Evolutionary conservation across 352 stramenopile species (phyloP), one percentile per base, ranked within the genome.

Genomic region (Saprolegnia diclina): DNA sequence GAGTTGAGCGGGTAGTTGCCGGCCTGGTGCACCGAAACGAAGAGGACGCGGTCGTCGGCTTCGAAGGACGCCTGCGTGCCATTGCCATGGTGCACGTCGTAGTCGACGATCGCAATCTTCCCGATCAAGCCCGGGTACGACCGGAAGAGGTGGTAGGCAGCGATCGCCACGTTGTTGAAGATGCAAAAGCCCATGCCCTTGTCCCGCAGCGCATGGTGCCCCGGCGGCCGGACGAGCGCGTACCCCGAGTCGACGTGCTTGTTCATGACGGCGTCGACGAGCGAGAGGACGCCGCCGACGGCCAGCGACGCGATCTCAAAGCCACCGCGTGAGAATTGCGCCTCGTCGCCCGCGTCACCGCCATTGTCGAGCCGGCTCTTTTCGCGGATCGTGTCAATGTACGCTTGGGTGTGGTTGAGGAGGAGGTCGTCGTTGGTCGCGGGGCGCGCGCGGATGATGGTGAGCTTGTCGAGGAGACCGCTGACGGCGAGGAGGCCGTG

Each of bases 61-160:
- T 89, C 84, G 57, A 97, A 93, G 32, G 87, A 85, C 64, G 97
- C 84, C 78, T 99, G 88, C 6, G 93, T 98, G 46, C 95, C 96
- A 76, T 98, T 98, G 19, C 96, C 96, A 75, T 99, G 95, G 76
- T 98, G 94, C 13, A 97, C 91, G 80, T 98, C 93, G 59, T 91
- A 96, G 78, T 99, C 94, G 38, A 99, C 90, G 74, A 99, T 96
- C 13, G 94, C 94, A 67, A 97, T 85, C 42, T 85, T 83, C 67
- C 86, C 80, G 66, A 97, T 87, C 24, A 80, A 70, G 19, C 86
- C 73, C 3, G 80, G 71, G 66, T 97, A 95, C 29, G 16, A 59
- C 0, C 74, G 56, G 56, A 85, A 64, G 53, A 89, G 67, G 56
- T 90, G 76, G 13, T 77, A 70, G 9, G 76, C 80, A 0, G 81